A percentile compares a stretch with the other conserved stretches of the same genome.
phyloP scores from a whole-genome alignment of 768 basidiomycete genomes.

The Mycena floridula region DNA sequence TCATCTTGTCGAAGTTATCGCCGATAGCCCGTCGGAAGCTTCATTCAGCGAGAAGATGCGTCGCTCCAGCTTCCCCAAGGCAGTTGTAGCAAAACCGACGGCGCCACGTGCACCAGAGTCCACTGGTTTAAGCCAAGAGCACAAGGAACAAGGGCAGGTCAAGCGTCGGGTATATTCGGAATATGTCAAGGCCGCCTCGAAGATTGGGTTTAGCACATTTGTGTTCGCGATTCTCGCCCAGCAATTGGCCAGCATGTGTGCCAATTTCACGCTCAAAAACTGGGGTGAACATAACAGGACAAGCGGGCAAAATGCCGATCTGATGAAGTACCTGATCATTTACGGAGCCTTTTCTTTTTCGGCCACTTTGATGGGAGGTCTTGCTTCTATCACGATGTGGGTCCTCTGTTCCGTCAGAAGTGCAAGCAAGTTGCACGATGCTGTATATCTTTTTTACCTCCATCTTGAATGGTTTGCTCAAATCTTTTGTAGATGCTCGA shows the following conservation, averaged over 20 bases:
- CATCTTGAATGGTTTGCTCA: neutral
- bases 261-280: slow-evolving; percentile 61
- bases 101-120: slow-evolving; percentile 31
- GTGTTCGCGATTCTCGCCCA: slow-evolving; percentile 46
- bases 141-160: slow-evolving; percentile 76
- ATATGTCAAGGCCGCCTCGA: slow-evolving; percentile 79
- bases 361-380: slow-evolving; percentile 46
- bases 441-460: slow-evolving; percentile 33
- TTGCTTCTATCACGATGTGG: slow-evolving; percentile 62
- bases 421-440: slow-evolving; percentile 70
- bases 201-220: slow-evolving; percentile 60
- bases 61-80: slow-evolving; percentile 51
- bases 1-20: slow-evolving; percentile 18
- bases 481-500: slow-evolving; percentile 54
- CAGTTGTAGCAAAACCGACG: slow-evolving; percentile 39
- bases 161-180: slow-evolving; percentile 68
- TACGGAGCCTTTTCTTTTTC: slow-evolving; percentile 67
- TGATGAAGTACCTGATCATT: slow-evolving; percentile 51
- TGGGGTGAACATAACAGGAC: slow-evolving; percentile 80
- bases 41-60: slow-evolving; percentile 52
- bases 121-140: slow-evolving; percentile 56
- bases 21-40: slow-evolving; percentile 18
- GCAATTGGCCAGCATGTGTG: slow-evolving; percentile 56
- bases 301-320: slow-evolving; percentile 49
- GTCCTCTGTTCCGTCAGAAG: slow-evolving; percentile 73